phyloP scores from a whole-genome alignment of 2,329 filamentous ascomycete species.

The Colletotrichum sp. region DNA sequence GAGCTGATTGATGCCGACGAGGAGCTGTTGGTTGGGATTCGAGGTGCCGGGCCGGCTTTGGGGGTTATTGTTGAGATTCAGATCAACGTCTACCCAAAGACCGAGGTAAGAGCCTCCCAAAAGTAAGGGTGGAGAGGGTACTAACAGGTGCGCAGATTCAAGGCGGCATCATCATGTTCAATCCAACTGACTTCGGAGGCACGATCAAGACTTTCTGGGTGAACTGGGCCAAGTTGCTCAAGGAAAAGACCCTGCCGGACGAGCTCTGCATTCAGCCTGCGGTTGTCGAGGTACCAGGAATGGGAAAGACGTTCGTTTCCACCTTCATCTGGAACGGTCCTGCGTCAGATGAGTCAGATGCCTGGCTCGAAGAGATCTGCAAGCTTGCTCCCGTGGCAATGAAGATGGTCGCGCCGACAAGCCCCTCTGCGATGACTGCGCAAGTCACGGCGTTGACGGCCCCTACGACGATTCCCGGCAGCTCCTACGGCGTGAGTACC shows the following conservation, averaged over 20 bases:
- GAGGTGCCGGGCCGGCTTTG: slow-evolving; percentile 41
- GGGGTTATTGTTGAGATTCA: slow-evolving; percentile 42
- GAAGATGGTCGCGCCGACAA: slow-evolving; percentile 28
- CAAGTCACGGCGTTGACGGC: slow-evolving; percentile 24
- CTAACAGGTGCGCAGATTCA: slow-evolving; percentile 25
- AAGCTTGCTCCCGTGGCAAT: slow-evolving; percentile 28
- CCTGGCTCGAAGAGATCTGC: slow-evolving; percentile 30
- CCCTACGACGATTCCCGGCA: slow-evolving; percentile 22
- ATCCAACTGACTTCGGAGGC: slow-evolving; percentile 30
- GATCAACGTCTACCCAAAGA: slow-evolving; percentile 40
- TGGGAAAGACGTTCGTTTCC: slow-evolving; percentile 28
- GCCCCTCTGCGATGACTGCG: slow-evolving; percentile 22
- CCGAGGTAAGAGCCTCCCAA: slow-evolving; percentile 27
- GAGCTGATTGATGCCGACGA: slow-evolving; percentile 39
- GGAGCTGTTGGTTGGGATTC: slow-evolving; percentile 37
- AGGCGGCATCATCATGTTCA: slow-evolving; percentile 29
- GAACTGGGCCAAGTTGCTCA: slow-evolving; percentile 23
- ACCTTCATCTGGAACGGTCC: slow-evolving; percentile 35
- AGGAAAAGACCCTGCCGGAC: not conserved
- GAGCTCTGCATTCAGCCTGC: slow-evolving; percentile 30
- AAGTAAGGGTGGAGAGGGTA: slow-evolving; percentile 3
- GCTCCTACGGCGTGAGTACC: slow-evolving; percentile 24
- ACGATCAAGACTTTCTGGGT: slow-evolving; percentile 23
- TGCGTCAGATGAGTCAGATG: slow-evolving; percentile 31
- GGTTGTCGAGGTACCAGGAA: slow-evolving; percentile 30